Conservation (phyloP, 2,329 filamentous ascomycete species). For the Cladosporium sp. region DNA sequence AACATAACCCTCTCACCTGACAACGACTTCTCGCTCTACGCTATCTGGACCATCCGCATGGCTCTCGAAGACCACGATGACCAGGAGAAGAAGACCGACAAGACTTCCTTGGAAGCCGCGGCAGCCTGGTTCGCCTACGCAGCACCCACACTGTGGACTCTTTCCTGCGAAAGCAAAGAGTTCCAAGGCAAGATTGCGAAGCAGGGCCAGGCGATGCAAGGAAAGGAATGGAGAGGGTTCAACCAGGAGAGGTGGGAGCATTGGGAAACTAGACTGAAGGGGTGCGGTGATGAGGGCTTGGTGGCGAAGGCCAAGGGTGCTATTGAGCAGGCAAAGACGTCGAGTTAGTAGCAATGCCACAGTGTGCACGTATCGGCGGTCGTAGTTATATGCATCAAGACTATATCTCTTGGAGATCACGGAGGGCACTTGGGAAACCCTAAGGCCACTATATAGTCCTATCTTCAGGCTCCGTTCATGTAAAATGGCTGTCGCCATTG, state of each 20-base stretch:
- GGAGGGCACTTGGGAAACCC: no score
- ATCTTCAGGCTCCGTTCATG: no score
- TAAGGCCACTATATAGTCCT: no score
- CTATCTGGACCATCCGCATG: conserved; percentile 28
- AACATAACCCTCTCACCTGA: conserved; percentile 14
- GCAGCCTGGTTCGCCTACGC: conserved; percentile 29
- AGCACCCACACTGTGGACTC: conserved; percentile 20
- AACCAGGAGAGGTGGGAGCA: conserved; percentile 24
- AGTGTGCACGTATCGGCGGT: no score
- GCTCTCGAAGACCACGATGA: conserved; percentile 23
- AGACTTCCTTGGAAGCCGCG: conserved; percentile 24
- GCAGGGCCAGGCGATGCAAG: conserved; percentile 21
- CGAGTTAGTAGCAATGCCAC: neutral
- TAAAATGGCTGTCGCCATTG: no score
- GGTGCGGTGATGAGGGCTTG: neutral
- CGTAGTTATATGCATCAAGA: no score
- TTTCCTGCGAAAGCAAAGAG: conserved; percentile 22
- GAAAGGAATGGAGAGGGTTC: conserved; percentile 27
- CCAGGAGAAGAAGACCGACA: conserved; percentile 6
- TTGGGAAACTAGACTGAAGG: conserved; percentile 18
- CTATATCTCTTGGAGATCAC: no score
- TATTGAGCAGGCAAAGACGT: neutral
- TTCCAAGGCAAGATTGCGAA: conserved; percentile 29
- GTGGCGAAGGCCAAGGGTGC: conserved; percentile 4
- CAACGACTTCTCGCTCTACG: conserved; percentile 26